phyloP scores from a whole-genome alignment of 2,329 filamentous ascomycete genomes.

The Atkinsonella texensis region DNA sequence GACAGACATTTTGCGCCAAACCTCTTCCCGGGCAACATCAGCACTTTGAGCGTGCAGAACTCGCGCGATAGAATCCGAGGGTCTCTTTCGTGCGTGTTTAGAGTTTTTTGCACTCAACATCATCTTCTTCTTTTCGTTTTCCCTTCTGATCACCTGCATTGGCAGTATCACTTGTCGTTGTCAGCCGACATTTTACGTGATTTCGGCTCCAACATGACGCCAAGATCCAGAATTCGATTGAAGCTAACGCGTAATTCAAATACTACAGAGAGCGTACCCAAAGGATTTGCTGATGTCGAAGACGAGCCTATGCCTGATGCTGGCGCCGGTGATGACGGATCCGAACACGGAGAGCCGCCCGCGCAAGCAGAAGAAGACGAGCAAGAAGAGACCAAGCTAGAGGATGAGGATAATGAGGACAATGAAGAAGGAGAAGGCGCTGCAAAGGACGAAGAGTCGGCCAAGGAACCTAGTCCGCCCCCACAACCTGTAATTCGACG shows the following conservation, averaged over 20 bases:
- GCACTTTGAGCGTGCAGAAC: background rate
- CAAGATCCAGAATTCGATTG: constrained; percentile 19
- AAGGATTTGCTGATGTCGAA: constrained; percentile 28
- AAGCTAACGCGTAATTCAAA: constrained; percentile 20
- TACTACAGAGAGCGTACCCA: constrained; percentile 29
- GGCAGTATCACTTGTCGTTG: background rate
- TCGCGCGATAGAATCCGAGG: background rate
- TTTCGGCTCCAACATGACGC: constrained; percentile 12
- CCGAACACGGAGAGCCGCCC: constrained; percentile 17
- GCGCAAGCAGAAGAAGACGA: constrained; percentile 19
- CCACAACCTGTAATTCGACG: constrained; percentile 56
- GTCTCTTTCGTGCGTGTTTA: background rate
- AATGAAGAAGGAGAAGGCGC: constrained; percentile 26
- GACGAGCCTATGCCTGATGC: constrained; percentile 28
- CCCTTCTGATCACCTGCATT: background rate
- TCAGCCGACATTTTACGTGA: background rate
- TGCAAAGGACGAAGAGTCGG: constrained; percentile 27
- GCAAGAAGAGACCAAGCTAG: constrained; percentile 25
- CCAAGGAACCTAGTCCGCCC: constrained; percentile 40
- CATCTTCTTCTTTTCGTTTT: background rate
- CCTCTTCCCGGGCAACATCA: background rate
- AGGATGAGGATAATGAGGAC: constrained; percentile 29
- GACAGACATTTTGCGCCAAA: constrained; percentile 1
- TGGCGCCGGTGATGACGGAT: constrained; percentile 10
- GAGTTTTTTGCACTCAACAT: background rate